These are phyloP conservation scores for Macroventuria anomochaeta DNA, from an alignment of 2,329 filamentous ascomycete species.

Conservation along the genomic window DNA sequence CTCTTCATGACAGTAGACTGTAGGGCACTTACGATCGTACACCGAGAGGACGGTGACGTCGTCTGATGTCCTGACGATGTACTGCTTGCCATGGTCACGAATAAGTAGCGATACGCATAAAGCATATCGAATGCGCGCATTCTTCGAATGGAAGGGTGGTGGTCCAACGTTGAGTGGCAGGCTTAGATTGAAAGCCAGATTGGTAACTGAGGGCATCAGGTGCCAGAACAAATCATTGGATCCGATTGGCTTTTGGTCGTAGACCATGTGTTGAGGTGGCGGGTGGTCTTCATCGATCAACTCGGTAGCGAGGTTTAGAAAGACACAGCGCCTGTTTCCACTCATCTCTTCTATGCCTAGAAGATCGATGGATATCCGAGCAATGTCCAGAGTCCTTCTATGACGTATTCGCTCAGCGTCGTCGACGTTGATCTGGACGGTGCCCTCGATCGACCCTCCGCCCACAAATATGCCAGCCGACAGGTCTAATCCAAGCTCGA, in stretches of 20 bases:
- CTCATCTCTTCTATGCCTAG: conserved; percentile 60
- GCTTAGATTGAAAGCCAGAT: conserved; percentile 60
- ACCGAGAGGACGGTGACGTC: conserved; percentile 60
- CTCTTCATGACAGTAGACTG: neutral
- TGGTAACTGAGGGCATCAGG: conserved; percentile 55
- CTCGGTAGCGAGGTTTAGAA: conserved; percentile 60
- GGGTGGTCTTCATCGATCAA: conserved; percentile 59
- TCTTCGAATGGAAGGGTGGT: conserved; percentile 60
- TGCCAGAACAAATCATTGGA: conserved; percentile 56
- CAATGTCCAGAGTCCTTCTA: conserved; percentile 55
- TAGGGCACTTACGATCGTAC: conserved; percentile 57
- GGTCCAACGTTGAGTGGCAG: conserved; percentile 62
- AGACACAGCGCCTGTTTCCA: conserved; percentile 55
- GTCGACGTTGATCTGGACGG: conserved; percentile 56
- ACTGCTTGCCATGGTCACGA: conserved; percentile 56
- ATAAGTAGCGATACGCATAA: conserved; percentile 57
- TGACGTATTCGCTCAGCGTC: conserved; percentile 54
- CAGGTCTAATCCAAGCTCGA: conserved; percentile 58
- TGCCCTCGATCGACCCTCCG: conserved; percentile 61
- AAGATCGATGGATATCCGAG: conserved; percentile 59
- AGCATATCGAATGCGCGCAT: conserved; percentile 59
- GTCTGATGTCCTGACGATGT: conserved; percentile 58
- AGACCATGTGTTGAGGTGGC: conserved; percentile 59
- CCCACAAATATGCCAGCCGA: conserved; percentile 62
- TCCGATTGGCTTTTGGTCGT: conserved; percentile 50